Evolutionary conservation across 2,329 filamentous ascomycete species (phyloP), one percentile per base, ranked within the genome.

Genomic region (Fonsecaea monophora): DNA sequence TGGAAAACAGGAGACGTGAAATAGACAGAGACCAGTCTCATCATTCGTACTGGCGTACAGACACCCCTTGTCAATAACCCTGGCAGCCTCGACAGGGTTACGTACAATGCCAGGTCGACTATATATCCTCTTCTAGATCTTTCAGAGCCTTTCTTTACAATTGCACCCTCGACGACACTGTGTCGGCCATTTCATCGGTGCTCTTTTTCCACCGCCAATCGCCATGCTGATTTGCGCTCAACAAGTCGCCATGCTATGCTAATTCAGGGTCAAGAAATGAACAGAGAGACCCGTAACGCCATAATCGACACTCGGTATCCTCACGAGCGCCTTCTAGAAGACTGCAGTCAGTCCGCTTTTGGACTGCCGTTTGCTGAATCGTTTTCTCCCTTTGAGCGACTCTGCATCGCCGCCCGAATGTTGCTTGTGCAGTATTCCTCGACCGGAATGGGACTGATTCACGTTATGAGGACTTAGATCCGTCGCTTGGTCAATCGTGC

Each of bases 301-400:
- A 35, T 48, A 38, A 15, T 42, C 38, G 37, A 15, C 35, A 10
- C 45, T 48, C 37, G 25, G 34, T 30, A 53, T 4, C 25, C 35
- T 37, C 5, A 45, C 60, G 45, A 37, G 21, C 30, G 65, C 66
- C 59, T 65, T 78, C 38, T 78, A 96, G 76, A 97, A 97, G 59
- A 92, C 91, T 57, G 94, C 91, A 34, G 92, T 92, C 57, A 97
- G 85, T n/a, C 94, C 94, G 77, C 92, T 97, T 81, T 96, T 96
- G 15, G 92, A 96, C 80, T 97, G 92, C 72, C 94, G 86, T 80
- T 95, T 95, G 81, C 93, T 97, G 79, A 97, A 98, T 57, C 87
- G 79, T 75, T 88, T 88, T 72, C 84, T 82, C 57, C 84, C 84
- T 75, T 86, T 87, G 15, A 84, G 73, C n/a, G 83, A 85, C 60